phyloP scores from a whole-genome alignment of 768 basidiomycete species.

The Kockovaella imperatae region DNA sequence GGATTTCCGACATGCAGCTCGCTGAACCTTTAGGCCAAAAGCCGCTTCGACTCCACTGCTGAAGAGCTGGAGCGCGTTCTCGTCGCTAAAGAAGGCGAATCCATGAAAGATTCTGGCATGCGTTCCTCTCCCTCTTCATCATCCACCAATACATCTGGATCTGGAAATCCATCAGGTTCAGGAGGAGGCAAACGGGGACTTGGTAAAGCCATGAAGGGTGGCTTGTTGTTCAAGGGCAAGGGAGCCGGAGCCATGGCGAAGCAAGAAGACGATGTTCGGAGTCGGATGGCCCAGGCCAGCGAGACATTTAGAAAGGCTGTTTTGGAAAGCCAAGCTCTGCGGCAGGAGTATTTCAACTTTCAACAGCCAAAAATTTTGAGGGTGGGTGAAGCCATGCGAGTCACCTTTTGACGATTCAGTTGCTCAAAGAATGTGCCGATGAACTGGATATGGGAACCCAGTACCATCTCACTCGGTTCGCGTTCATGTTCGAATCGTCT shows the following conservation, averaged over 20 bases:
- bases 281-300: constrained; percentile 72
- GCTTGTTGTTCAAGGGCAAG: constrained; percentile 79
- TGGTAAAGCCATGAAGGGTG: constrained; percentile 88
- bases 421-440: constrained; percentile 88
- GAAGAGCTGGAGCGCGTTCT: constrained; percentile 91
- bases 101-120: constrained; percentile 62
- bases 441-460: constrained; percentile 97
- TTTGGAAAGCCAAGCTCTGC: constrained; percentile 74
- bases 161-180: constrained; percentile 48
- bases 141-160: constrained; percentile 42
- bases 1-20: background rate
- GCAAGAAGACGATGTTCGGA: constrained; percentile 89
- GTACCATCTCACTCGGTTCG: constrained; percentile 90
- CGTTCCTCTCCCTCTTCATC: constrained; percentile 23
- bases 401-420: constrained; percentile 48
- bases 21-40: constrained; percentile 51
- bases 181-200: constrained; percentile 68
- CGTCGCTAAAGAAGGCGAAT: constrained; percentile 91
- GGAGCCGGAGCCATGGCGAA: constrained; percentile 86
- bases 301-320: constrained; percentile 87
- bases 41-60: constrained; percentile 74
- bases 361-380: constrained; percentile 88
- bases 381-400: constrained; percentile 51
- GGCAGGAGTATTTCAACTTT: constrained; percentile 97
- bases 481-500: constrained; percentile 85